Conservation (phyloP, 768 basidiomycete genomes). For the Suillus ampliporus region DNA sequence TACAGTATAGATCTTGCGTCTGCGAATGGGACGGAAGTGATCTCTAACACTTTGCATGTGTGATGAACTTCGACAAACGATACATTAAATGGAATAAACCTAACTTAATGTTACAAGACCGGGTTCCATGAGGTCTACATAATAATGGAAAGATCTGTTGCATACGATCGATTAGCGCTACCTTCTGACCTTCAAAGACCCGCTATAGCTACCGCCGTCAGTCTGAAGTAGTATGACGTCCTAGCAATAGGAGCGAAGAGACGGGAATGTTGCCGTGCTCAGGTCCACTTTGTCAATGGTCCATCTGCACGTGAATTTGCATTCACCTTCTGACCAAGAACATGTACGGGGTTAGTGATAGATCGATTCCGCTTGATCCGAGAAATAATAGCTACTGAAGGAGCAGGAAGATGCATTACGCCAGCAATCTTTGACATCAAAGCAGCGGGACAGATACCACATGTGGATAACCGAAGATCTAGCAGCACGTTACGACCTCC, state of each 20-base stretch:
- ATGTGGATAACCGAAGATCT: conserved; percentile 1
- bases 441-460: neutral
- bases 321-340: neutral
- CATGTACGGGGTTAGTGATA: neutral
- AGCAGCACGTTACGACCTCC: neutral
- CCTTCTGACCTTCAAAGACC: neutral
- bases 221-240: neutral
- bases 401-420: neutral
- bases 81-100: conserved; percentile 4
- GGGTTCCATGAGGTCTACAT: neutral
- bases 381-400: neutral
- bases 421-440: neutral
- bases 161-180: neutral
- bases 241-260: neutral
- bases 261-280: neutral
- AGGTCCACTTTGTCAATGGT: neutral
- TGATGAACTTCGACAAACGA: conserved; percentile 1
- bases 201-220: neutral
- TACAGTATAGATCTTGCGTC: conserved; percentile 7
- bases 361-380: conserved; percentile 3
- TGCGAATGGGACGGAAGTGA: conserved; percentile 8
- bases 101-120: neutral
- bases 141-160: neutral
- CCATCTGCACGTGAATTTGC: neutral
- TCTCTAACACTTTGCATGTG: conserved; percentile 3